These are phyloP conservation scores for Beauveria rudraprayagi DNA, from an alignment of 2,329 filamentous ascomycete species.

Conservation along the genomic window DNA sequence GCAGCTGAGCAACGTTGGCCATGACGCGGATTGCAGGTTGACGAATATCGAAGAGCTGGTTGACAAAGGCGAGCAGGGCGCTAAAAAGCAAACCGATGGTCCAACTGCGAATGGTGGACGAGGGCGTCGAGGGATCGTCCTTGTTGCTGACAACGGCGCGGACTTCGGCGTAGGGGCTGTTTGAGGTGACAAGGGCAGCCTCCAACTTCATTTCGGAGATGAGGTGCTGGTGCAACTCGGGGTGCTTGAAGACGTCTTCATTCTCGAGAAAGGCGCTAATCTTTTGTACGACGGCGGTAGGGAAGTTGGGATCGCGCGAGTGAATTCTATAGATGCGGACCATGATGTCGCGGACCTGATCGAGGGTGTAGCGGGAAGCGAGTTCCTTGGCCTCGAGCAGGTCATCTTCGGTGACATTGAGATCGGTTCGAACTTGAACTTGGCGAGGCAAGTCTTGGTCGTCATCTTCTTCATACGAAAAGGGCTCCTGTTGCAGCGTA, in stretches of 20 bases:
- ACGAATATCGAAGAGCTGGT: constrained; percentile 51
- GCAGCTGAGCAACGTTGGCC: constrained; percentile 47
- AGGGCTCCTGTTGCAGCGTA: constrained; percentile 22
- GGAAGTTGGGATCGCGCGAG: constrained; percentile 36
- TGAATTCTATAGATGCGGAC: constrained; percentile 31
- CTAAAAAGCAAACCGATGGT: constrained; percentile 44
- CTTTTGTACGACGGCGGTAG: constrained; percentile 30
- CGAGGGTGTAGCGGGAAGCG: constrained; percentile 33
- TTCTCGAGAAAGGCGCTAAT: constrained; percentile 36
- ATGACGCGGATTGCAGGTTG: constrained; percentile 46
- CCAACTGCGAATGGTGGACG: constrained; percentile 49
- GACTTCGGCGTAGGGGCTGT: constrained; percentile 50
- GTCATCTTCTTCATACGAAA: constrained; percentile 32
- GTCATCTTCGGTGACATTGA: constrained; percentile 39
- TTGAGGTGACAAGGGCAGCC: constrained; percentile 44
- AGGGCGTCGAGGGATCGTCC: constrained; percentile 40
- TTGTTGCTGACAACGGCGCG: constrained; percentile 49
- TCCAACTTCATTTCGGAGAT: constrained; percentile 49
- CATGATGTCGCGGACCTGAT: constrained; percentile 37
- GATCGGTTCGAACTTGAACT: constrained; percentile 20
- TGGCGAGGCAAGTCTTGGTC: constrained; percentile 19
- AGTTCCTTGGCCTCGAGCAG: constrained; percentile 37
- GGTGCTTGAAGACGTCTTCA: constrained; percentile 30
- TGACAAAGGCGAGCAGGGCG: constrained; percentile 40
- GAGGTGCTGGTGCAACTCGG: constrained; percentile 38